These are phyloP conservation scores for Boletus eberwhitei DNA, from an alignment of 768 basidiomycete genomes.

Conservation along the genomic window DNA sequence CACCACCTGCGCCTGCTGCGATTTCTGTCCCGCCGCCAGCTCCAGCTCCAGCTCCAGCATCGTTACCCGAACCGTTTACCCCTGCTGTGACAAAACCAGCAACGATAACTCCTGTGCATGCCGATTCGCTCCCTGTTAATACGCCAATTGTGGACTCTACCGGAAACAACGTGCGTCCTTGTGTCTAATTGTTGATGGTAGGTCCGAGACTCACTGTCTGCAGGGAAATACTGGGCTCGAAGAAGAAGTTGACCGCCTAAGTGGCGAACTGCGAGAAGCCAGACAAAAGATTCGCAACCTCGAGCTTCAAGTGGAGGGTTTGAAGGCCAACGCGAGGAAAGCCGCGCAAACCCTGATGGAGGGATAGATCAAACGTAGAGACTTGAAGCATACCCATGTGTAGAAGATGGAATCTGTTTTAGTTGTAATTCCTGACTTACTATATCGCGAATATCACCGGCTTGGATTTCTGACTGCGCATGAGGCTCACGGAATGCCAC, in stretches of 20 bases:
- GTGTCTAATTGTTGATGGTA: constrained; percentile 1
- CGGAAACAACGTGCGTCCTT: constrained; percentile 32
- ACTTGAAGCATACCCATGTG: constrained; percentile 3
- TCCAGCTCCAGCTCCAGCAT: constrained; percentile 25
- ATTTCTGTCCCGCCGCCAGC: constrained; percentile 28
- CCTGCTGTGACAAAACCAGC: constrained; percentile 34
- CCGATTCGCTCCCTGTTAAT: constrained; percentile 10
- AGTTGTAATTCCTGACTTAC: not conserved
- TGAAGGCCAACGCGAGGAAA: constrained; percentile 72
- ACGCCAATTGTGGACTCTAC: not conserved
- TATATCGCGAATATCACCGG: not conserved
- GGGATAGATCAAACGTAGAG: constrained; percentile 9
- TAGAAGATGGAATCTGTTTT: not conserved
- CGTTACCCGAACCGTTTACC: constrained; percentile 33
- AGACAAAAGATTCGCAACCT: constrained; percentile 78
- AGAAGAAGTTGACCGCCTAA: constrained; percentile 62
- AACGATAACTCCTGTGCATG: constrained; percentile 12
- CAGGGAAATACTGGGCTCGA: constrained; percentile 31
- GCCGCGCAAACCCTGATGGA: constrained; percentile 62
- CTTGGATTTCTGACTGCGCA: not conserved
- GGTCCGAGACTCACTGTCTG: not conserved
- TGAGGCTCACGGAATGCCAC: not conserved
- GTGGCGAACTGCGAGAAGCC: constrained; percentile 69
- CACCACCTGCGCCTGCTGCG: constrained; percentile 23
- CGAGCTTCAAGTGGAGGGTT: constrained; percentile 75